Base-by-base conservation (phyloP, 192 early-diverging fungal genomes). In the Backusella circina region DNA sequence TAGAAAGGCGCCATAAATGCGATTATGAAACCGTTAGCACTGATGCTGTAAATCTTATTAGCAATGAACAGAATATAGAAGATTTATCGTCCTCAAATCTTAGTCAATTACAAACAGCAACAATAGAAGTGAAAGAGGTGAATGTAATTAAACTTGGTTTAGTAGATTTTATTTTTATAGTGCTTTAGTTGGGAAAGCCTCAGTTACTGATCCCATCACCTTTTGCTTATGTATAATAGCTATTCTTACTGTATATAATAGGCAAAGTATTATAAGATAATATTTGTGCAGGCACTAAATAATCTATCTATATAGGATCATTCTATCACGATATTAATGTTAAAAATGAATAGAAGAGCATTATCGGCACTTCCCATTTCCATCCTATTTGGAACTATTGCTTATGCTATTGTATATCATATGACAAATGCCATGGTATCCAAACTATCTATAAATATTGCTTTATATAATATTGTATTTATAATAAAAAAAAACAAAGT, bases 101-200 rank as follows among this genome's bases (percentile, higher is more conserved):
- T 3, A 8, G 10, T 61, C 54, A 28, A 61, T 21, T 21, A 36
- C 18, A 33, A 23, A 36, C 33, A 33, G 12, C 1, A n/a, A 10
- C 12, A 21, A 5, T 36, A 36, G 32, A 67, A 33, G 31, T n/a
- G 7, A 44, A 57, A 32, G 70, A 35, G 26, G 35, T 47, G 70
- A 54, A 54, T 31, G 28, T 32, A 50, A 51, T 95, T 57, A 94
- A 94, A 76, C 80, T 95, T 30, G 93, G 93, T 30, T 67, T 95
- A 37, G 93, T 91, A 9, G 93, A 94, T 76, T 95, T 95, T 85
- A 93, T 95, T 95, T 95, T 77, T 95, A 95, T 72, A 88, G 87
- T 69, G 91, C 93, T 2, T 71, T 95, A 51, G 84, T 92, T 16
- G 87, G 86, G 4, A 76, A 87, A 72, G 92, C 92, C 77, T 89